Evolutionary conservation across 305 asterid genomes (phyloP).

Genomic region (Petunia hybrid): DNA sequence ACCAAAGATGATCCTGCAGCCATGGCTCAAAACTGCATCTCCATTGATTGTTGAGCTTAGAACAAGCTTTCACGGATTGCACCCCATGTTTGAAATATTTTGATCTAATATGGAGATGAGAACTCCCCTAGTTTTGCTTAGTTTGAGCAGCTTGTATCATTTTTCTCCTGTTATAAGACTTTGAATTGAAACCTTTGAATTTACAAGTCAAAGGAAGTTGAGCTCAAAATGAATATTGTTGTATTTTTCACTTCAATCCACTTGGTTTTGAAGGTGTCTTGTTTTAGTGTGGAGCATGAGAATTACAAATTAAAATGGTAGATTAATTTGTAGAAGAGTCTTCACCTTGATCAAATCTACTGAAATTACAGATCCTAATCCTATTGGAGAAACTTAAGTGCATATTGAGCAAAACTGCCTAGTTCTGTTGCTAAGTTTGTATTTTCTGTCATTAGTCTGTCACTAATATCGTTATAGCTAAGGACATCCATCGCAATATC

Average conservation of each 20-base stretch:
- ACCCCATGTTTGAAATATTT: slow-evolving; percentile 11
- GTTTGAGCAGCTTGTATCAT: slow-evolving; percentile 14
- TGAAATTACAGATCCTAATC: background rate
- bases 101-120: background rate
- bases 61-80: background rate
- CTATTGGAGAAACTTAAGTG: no score
- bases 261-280: background rate
- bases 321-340: background rate
- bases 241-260: background rate
- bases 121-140: background rate
- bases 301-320: background rate
- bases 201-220: slow-evolving; percentile 3
- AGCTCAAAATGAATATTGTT: background rate
- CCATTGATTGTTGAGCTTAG: slow-evolving; percentile 79
- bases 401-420: no score
- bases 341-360: background rate
- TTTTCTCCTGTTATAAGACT: background rate
- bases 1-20: slow-evolving; percentile 56
- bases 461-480: no score
- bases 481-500: no score
- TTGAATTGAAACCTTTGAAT: background rate
- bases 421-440: no score
- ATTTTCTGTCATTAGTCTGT: no score
- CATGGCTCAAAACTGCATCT: slow-evolving; percentile 68
- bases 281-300: background rate